Evolutionary conservation across 768 basidiomycete species (phyloP).

Genomic region (Podaxis sp.): DNA sequence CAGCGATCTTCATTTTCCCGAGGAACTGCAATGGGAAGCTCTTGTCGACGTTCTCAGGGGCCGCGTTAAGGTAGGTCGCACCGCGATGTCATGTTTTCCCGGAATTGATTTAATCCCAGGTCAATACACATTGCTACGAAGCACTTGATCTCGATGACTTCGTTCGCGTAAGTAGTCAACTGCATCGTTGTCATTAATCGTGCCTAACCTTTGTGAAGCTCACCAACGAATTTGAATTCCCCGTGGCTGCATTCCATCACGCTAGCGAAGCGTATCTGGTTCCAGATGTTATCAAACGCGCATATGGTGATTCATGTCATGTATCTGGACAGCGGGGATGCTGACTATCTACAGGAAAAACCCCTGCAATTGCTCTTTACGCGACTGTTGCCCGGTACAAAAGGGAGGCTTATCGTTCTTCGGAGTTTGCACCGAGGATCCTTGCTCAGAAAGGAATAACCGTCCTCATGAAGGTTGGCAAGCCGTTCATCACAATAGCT

Average conservation of each 20-base stretch:
- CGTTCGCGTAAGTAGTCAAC: constrained; percentile 53
- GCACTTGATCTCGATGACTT: constrained; percentile 72
- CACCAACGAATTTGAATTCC: constrained; percentile 83
- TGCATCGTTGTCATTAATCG: neutral
- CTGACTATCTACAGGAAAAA: constrained; percentile 42
- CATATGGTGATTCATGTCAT: constrained; percentile 48
- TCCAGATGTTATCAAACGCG: constrained; percentile 70
- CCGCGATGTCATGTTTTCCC: neutral
- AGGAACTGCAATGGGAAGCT: constrained; percentile 76
- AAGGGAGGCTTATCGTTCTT: constrained; percentile 78
- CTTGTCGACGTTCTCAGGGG: constrained; percentile 79
- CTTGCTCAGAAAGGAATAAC: constrained; percentile 65
- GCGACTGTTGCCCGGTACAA: constrained; percentile 63
- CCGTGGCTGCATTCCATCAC: constrained; percentile 75
- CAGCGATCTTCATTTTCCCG: constrained; percentile 54
- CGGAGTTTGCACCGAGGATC: constrained; percentile 78
- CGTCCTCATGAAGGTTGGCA: constrained; percentile 71
- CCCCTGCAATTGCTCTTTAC: constrained; percentile 81
- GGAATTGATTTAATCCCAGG: constrained; percentile 29
- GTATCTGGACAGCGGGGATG: neutral
- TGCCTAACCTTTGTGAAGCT: constrained; percentile 41
- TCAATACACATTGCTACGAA: constrained; percentile 57
- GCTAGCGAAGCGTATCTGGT: constrained; percentile 85
- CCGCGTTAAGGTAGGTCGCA: constrained; percentile 57
- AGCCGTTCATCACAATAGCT: neutral